A percentile compares a stretch with the other conserved stretches of the same genome.
phyloP scores from a whole-genome alignment of 805 yeast species.

The Zygoascus tannicola region DNA sequence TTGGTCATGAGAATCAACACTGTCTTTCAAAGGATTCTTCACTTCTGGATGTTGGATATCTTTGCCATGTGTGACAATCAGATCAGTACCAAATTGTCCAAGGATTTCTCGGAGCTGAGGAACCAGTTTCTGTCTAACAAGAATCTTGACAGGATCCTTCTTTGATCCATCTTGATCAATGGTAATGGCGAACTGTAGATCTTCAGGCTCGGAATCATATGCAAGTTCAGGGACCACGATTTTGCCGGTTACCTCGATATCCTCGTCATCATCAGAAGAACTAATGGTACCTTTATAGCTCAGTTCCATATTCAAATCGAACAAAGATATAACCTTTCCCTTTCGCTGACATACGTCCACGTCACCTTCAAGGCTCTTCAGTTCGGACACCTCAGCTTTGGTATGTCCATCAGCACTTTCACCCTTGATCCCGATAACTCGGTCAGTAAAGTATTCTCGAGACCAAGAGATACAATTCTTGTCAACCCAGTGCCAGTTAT shows the following conservation, averaged over 20 bases:
- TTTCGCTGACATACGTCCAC: slow-evolving; percentile 95
- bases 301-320: slow-evolving; percentile 65
- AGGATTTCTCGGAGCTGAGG: slow-evolving; percentile 61
- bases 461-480: slow-evolving; percentile 95
- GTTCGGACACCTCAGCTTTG: slow-evolving; percentile 32
- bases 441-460: slow-evolving; percentile 57
- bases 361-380: slow-evolving; percentile 78
- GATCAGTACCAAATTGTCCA: slow-evolving; percentile 62
- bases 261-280: slow-evolving; percentile 15
- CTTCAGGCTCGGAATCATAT: slow-evolving; percentile 80
- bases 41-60: slow-evolving; percentile 76
- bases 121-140: slow-evolving; percentile 47
- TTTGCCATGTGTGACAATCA: slow-evolving; percentile 64
- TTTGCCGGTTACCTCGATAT: slow-evolving; percentile 50
- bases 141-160: slow-evolving; percentile 38
- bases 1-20: background rate
- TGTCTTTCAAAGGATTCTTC: slow-evolving; percentile 7
- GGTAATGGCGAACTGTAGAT: slow-evolving; percentile 73
- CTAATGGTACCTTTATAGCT: slow-evolving; percentile 40
- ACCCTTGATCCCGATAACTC: slow-evolving; percentile 41
- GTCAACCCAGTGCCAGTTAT: slow-evolving; percentile 99
- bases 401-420: slow-evolving; percentile 27
- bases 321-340: slow-evolving; percentile 88
- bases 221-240: slow-evolving; percentile 87
- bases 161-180: slow-evolving; percentile 44